Evolutionary conservation across 306 rosid genomes (phyloP).

Genomic region (Dalbergia cochinchinensis): DNA sequence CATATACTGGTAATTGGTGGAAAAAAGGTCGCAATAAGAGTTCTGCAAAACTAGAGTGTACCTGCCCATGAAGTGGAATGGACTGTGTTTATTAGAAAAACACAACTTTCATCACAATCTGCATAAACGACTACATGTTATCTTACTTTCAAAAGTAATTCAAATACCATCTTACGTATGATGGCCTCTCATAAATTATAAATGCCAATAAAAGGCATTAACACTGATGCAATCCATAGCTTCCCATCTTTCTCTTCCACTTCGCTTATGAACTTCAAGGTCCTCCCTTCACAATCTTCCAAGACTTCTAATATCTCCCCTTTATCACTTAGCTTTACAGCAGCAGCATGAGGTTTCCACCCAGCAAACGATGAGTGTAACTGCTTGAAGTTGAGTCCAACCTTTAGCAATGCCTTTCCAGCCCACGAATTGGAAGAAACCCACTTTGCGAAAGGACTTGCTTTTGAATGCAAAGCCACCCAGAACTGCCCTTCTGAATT

Average conservation of each 20-base stretch:
- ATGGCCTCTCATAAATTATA: slow-evolving; percentile 42
- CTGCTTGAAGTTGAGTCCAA: slow-evolving; percentile 66
- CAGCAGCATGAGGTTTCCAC: slow-evolving; percentile 74
- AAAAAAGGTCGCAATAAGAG: background rate
- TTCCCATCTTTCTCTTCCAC: slow-evolving; percentile 90
- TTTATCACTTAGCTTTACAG: slow-evolving; percentile 68
- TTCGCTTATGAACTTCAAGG: slow-evolving; percentile 77
- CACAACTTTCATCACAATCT: slow-evolving; percentile 14
- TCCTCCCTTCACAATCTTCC: slow-evolving; percentile 84
- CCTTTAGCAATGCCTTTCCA: slow-evolving; percentile 62
- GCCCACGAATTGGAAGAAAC: slow-evolving; percentile 63
- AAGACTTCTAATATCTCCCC: slow-evolving; percentile 73
- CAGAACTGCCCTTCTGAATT: slow-evolving; percentile 80
- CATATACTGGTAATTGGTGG: background rate
- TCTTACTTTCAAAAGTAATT: background rate
- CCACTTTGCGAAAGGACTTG: slow-evolving; percentile 54
- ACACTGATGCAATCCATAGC: slow-evolving; percentile 87
- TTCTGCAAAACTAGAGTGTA: background rate
- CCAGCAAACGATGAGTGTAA: slow-evolving; percentile 69
- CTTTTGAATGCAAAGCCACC: slow-evolving; percentile 87
- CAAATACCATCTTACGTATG: slow-evolving; percentile 1
- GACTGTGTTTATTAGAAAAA: slow-evolving; percentile 1
- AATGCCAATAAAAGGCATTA: slow-evolving; percentile 82
- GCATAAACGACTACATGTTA: slow-evolving; percentile 21
- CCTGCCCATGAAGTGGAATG: background rate